Percentiles rank a stretch among this genome's conserved stretches.
phyloP scores from a whole-genome alignment of 805 yeast genomes.

The Priceomyces castillae region DNA sequence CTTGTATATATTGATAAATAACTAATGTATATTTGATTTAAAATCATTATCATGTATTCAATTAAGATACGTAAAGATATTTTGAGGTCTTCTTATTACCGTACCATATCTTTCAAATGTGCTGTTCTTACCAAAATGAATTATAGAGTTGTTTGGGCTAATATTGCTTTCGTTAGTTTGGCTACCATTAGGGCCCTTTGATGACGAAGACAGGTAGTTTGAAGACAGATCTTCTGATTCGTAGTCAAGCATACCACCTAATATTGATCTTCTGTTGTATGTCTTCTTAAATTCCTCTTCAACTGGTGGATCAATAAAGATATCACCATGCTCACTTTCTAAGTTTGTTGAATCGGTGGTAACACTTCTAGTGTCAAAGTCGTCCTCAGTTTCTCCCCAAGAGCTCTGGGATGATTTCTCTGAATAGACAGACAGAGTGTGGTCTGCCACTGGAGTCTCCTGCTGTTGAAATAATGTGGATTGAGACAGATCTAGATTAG shows the following conservation, averaged over 20 bases:
- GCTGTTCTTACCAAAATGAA: constrained; percentile 11
- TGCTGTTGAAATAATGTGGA: neutral
- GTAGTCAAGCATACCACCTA: constrained; percentile 46
- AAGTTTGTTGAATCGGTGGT: constrained; percentile 1
- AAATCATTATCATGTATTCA: neutral
- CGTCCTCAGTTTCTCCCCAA: neutral
- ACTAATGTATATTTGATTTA: constrained; percentile 7
- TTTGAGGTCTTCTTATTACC: neutral
- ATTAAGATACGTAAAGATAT: neutral
- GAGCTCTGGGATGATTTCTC: neutral
- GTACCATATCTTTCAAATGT: constrained; percentile 14
- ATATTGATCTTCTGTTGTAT: constrained; percentile 37
- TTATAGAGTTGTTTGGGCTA: neutral
- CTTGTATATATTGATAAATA: constrained; percentile 8
- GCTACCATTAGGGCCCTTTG: neutral
- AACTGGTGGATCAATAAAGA: constrained; percentile 11
- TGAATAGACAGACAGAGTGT: neutral
- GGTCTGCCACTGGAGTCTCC: neutral
- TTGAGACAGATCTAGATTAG: constrained; percentile 2
- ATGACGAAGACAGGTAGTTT: constrained; percentile 3
- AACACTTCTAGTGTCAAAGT: neutral
- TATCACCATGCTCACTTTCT: constrained; percentile 1
- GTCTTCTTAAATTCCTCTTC: constrained; percentile 25
- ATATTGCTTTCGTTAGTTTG: neutral
- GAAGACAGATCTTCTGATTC: constrained; percentile 12